Base-by-base conservation (phyloP, 257 asterid genomes). In the Penstemon eatonii region DNA sequence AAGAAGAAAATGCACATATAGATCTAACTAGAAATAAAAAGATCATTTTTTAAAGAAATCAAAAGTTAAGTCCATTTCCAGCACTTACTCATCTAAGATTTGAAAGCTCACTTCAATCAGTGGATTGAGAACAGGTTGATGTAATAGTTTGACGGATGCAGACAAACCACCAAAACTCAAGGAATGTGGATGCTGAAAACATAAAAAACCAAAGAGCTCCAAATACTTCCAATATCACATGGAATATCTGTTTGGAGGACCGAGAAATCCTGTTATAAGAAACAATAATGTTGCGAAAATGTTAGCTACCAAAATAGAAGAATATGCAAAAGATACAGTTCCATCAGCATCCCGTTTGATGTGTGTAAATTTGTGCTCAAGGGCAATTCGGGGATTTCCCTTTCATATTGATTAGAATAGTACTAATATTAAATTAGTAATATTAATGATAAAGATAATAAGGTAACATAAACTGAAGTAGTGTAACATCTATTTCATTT, bases 101-200 rank as follows among this genome's bases (percentile, higher is more conserved):
- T 13, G 9, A 69, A 66, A 50, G 33, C 25, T 63, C 61, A 84
- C 98, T 85, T 81, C 76, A n/a, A 60, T 59, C 65, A 89, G 86
- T n/a, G 94, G 87, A 68, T 77, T 67, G 13, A 86, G 91, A 70
- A 74, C 79, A 53, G 80, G 79, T 68, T 81, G 87, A 68, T 82
- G 86, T 77, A 86, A n/a, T 66, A 84, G 54, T 65, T 76, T 82
- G 79, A 86, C 80, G 67, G 85, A 81, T 19, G 76, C 80, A 60
- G 98, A 83, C 54, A 88, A 66, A 68, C 97, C 96, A 5, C 98
- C 98, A 69, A 81, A 92, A 74, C 98, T 92, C 79, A 92, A 71
- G 98, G 97, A 65, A 88, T 78, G 4, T 92, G 98, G 75, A 92
- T 78, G 81, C 91, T 86, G 65, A 88, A 85, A 71, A 88, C 65